Base-by-base conservation (phyloP, 2,329 filamentous ascomycete species). In the Talaromyces funiculosus region DNA sequence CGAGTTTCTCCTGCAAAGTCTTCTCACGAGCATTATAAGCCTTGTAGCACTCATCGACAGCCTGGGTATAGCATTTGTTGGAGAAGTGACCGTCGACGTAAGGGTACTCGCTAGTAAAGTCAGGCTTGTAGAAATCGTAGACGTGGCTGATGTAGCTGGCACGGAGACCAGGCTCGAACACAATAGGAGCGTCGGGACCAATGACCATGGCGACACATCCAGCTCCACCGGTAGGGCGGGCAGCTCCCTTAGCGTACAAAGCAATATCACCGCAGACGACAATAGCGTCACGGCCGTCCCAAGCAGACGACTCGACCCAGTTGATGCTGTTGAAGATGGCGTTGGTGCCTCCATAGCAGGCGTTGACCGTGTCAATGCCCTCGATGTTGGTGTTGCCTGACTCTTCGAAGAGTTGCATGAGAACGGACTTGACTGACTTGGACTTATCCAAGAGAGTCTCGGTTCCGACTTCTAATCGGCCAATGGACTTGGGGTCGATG, bases 121-220 rank as follows among this genome's bases (percentile, higher is more conserved):
- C 90, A 70, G 90, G 89, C 86, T 93, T 93, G 86, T 91, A 93
- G 76, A 93, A 93, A 77, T 93, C 90, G 77, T 93, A 94, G 69
- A 87, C 87, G 78, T 93, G 90, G 75, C 87, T 82, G 86, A 92
- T 88, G 81, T 90, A 91, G 69, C 82, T 87, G 72, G 88, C 90
- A 71, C 90, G 87, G 72, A 92, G 84, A 72, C 90, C 90, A 56
- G 90, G 85, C 78, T 93, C 90, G 66, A 89, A 80, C 63, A 87
- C 88, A 64, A 93, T 79, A 60, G 89, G 89, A 57, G 90, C 90
- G 72, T 92, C 80, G 61, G 90, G 89, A 60, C 90, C 90, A 68
- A 93, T 83, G 67, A 93, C 80, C 81, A 93, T 83, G 71, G 90
- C 90, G 63, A 93, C 88, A 65, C 84, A 87, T 68, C 90, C 90